Base-by-base conservation (phyloP, 164 flowering plant genomes). In the Kalanchoe fedtschenkoi region DNA sequence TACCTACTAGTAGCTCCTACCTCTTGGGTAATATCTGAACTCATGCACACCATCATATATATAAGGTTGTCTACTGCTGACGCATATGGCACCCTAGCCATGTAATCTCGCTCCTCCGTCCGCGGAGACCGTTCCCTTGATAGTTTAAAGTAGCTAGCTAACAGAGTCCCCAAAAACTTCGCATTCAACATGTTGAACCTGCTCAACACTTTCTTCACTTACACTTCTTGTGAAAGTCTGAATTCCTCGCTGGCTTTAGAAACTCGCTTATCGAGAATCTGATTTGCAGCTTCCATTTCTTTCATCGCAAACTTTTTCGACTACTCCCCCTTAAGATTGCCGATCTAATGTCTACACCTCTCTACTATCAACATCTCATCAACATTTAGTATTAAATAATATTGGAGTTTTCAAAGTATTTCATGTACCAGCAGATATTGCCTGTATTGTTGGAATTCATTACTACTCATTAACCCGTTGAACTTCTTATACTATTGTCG, bases 341-440 rank as follows among this genome's bases (percentile, higher is more conserved):
- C n/a, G 14, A 56, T 29, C n/a, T 28, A 16, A 13, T 21, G n/a
- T 10, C 6, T 9, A 35, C 37, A n/a, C n/a, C n/a, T n/a, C 30
- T 35, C 37, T 4, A 11, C 35, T 14, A 11, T 32, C 4, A 56
- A 21, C 35, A 56, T 56, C 1, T 56, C 60, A 34, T 56, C 60
- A 16, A 56, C 35, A 29, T 57, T 30, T 0, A 57, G 37, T 7
- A 57, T 6, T 1, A 32, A 30, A 32, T 57, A 11, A 32, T 57
- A 32, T 24, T 30, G 14, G 44, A 37, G 37, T 3, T 21, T 21
- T 57, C 46, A 26, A 14, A 39, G n/a, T 57, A 41, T 42, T 58
- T 58, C 16, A 58, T 6, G 34, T 59, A 65, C 14, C 28, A 65
- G 34, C 63, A 59, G 10, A 19, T 43, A 33, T 1, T 62, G 41